Evolutionary conservation across 495 filamentous ascomycete genomes (phyloP).

Genomic region (Aspergillus incahuasiensis): DNA sequence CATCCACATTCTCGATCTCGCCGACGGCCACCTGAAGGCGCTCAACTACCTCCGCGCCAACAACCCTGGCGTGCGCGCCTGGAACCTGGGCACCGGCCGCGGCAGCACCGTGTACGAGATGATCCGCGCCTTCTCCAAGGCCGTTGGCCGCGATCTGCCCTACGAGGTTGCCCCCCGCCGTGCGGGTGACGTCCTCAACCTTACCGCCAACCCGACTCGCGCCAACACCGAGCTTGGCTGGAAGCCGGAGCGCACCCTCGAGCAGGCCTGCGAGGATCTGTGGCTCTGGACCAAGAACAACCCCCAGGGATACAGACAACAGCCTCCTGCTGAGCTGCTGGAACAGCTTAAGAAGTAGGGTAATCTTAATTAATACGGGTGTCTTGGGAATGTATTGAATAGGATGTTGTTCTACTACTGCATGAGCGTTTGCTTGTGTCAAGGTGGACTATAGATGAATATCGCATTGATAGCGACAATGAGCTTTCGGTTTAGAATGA

Average conservation of each 20-base stretch:
- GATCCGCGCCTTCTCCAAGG: constrained; percentile 85
- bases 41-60: constrained; percentile 86
- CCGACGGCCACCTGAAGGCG: constrained; percentile 82
- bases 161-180: constrained; percentile 83
- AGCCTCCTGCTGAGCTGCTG: constrained; percentile 78
- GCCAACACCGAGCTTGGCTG: constrained; percentile 86
- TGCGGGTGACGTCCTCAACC: constrained; percentile 86
- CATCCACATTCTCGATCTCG: constrained; percentile 85
- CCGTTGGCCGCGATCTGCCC: constrained; percentile 77
- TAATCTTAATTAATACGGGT: neutral
- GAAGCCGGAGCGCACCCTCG: constrained; percentile 86
- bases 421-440: neutral
- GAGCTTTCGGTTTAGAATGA: constrained; percentile 25
- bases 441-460: neutral
- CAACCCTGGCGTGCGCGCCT: constrained; percentile 88
- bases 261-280: constrained; percentile 88
- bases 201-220: constrained; percentile 84
- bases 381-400: constrained; percentile 1
- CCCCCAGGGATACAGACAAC: constrained; percentile 87
- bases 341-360: constrained; percentile 62
- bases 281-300: constrained; percentile 97
- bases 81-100: constrained; percentile 95
- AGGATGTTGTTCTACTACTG: neutral
- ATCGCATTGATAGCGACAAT: constrained; percentile 16
- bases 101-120: constrained; percentile 97